A percentile compares a stretch with the other conserved stretches of the same genome.
Conservation (phyloP, 1,284 basidiomycete genomes). For the Microstroma glucosiphilum region DNA sequence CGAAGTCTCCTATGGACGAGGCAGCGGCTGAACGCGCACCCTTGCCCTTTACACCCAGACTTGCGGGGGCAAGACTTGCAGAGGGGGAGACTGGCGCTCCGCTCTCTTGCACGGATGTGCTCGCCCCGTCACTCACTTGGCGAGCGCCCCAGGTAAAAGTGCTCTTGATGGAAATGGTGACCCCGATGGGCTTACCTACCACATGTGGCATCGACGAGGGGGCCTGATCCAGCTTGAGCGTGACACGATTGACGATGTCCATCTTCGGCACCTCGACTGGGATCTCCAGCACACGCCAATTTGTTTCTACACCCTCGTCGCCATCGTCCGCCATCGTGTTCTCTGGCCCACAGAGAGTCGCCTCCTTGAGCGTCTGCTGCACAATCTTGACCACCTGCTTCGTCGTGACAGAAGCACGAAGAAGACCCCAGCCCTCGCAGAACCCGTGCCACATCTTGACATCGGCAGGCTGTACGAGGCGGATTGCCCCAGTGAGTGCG, state of each 20-base stretch:
- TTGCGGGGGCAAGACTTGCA: neutral
- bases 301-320: constrained; percentile 2
- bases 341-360: neutral
- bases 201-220: constrained; percentile 13
- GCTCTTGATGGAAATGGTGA: constrained; percentile 19
- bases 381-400: neutral
- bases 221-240: too few species aligned
- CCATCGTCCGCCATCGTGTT: neutral
- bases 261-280: constrained; percentile 33
- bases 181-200: constrained; percentile 23
- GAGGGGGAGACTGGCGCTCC: neutral
- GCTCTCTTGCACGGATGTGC: neutral
- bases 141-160: constrained; percentile 17
- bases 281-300: constrained; percentile 30
- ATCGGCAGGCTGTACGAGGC: neutral
- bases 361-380: neutral
- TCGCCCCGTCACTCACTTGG: neutral
- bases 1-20: neutral
- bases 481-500: neutral
- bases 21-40: neutral
- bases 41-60: neutral
- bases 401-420: neutral
- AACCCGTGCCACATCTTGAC: neutral
- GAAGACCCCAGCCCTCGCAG: neutral
- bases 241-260: constrained; percentile 26